Percentiles rank a stretch among this genome's conserved stretches.
phyloP scores from a whole-genome alignment of 2,329 filamentous ascomycete genomes.

The Aspergillus awamori region DNA sequence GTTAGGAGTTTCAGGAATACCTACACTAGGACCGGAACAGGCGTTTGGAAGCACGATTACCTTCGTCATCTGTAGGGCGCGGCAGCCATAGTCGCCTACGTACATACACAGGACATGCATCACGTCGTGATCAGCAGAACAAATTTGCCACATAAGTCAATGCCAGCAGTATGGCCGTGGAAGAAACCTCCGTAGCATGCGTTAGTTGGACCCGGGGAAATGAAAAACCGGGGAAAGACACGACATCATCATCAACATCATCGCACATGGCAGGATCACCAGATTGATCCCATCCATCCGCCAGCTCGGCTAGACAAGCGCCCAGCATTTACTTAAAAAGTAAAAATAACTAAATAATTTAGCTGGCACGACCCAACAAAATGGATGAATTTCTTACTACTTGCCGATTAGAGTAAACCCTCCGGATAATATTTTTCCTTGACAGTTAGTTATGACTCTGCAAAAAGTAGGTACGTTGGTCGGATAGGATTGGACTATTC shows the following conservation, averaged over 20 bases:
- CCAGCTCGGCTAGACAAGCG: neutral
- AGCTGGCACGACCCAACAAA: no score
- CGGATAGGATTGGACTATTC: no score
- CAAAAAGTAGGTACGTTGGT: no score
- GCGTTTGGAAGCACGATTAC: conserved; percentile 2
- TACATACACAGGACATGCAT: neutral
- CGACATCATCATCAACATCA: neutral
- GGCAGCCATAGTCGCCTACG: neutral
- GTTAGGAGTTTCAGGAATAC: neutral
- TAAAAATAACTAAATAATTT: no score
- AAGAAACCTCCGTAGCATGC: neutral
- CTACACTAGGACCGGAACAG: neutral
- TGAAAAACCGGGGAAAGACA: neutral
- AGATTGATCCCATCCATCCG: neutral
- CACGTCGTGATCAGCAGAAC: neutral
- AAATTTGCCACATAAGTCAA: neutral
- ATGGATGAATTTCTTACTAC: no score
- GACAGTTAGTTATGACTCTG: no score
- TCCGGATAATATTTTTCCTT: no score
- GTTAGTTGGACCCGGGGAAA: neutral
- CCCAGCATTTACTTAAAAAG: no score
- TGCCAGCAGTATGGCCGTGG: neutral
- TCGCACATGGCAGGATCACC: neutral
- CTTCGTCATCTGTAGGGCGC: conserved; percentile 4
- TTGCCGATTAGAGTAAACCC: no score